phyloP scores from a whole-genome alignment of 345 rosid species.

The Mercurialis annua region DNA sequence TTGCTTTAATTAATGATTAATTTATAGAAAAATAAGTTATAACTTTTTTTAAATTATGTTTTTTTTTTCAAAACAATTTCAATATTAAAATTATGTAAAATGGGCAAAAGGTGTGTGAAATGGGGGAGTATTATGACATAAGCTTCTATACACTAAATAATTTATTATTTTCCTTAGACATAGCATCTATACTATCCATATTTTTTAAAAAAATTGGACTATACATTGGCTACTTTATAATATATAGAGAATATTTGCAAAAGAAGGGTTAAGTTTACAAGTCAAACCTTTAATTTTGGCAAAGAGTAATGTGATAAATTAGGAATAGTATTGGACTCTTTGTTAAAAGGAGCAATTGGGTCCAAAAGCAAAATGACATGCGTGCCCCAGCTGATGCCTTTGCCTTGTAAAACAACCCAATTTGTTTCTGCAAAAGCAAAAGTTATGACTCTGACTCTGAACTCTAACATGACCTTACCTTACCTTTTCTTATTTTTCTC shows the following conservation, averaged over 20 bases:
- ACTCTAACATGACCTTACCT: constrained; percentile 21
- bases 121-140: too few relatives aligned
- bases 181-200: too few relatives aligned
- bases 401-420: constrained; percentile 19
- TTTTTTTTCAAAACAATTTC: too few relatives aligned
- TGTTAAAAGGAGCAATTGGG: constrained; percentile 13
- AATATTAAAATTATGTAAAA: too few relatives aligned
- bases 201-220: neutral
- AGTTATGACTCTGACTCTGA: neutral
- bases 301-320: constrained; percentile 12
- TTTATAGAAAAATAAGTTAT: too few relatives aligned
- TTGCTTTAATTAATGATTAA: too few relatives aligned
- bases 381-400: constrained; percentile 21
- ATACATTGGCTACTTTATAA: neutral
- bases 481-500: constrained; percentile 4
- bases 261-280: constrained; percentile 15
- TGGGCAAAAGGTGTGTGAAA: too few relatives aligned
- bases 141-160: too few relatives aligned
- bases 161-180: too few relatives aligned
- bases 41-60: too few relatives aligned
- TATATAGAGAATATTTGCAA: neutral
- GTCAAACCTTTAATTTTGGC: constrained; percentile 50
- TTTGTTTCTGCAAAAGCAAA: constrained; percentile 14
- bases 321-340: neutral
- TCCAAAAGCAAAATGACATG: constrained; percentile 23